Evolutionary conservation across 1,284 basidiomycete genomes (phyloP).

Genomic region (Salmacisia buchloeana): DNA sequence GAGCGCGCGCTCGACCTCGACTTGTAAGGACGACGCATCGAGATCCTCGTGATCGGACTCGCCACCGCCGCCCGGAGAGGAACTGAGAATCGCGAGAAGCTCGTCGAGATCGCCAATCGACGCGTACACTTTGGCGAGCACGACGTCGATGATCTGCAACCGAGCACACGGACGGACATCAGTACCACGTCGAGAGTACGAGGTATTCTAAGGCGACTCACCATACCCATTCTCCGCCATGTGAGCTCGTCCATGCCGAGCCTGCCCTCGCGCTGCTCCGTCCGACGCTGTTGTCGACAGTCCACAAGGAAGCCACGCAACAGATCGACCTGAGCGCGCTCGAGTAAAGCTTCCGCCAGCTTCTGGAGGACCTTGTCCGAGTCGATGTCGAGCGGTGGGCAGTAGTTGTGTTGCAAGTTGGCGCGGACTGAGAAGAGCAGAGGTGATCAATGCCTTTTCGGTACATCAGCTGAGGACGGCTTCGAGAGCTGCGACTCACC

Average conservation of each 20-base stretch:
- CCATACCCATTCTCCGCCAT: background rate
- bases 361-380: conserved; percentile 12
- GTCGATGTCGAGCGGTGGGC: conserved; percentile 20
- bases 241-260: conserved; percentile 6
- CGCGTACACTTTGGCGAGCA: conserved; percentile 4
- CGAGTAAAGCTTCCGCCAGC: conserved; percentile 15
- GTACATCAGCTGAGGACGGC: background rate
- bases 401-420: conserved; percentile 34
- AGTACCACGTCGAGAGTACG: background rate
- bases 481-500: conserved; percentile 1
- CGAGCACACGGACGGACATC: background rate
- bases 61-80: no score
- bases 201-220: background rate
- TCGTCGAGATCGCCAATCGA: background rate
- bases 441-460: conserved; percentile 17
- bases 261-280: background rate
- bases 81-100: background rate
- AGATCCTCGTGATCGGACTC: background rate
- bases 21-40: no score
- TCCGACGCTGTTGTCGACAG: background rate
- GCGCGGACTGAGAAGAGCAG: conserved; percentile 10
- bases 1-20: background rate
- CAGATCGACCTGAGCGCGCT: conserved; percentile 22
- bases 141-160: background rate
- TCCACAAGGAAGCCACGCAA: conserved; percentile 13